These are phyloP conservation scores for Sambucus nigra DNA, from an alignment of 129 eudicot genomes.

Conservation along the genomic window DNA sequence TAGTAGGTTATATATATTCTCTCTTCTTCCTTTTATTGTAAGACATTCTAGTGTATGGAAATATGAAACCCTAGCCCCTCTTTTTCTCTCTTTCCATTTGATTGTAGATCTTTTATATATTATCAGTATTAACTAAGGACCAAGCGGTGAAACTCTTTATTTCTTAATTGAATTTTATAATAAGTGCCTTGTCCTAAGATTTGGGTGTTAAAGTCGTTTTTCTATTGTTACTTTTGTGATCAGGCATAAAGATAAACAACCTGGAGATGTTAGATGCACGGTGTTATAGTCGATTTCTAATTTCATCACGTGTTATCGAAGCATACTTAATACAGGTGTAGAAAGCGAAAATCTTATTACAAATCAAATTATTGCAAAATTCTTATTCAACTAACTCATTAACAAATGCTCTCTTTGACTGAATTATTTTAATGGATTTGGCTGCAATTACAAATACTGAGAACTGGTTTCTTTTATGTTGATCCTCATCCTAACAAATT, in stretches of 20 bases:
- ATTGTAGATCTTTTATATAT: too few species aligned
- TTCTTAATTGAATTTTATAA: too few species aligned
- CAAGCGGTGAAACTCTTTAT: too few species aligned
- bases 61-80: too few species aligned
- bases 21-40: too few species aligned
- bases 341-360: neutral
- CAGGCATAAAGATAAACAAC: conserved; percentile 79
- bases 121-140: too few species aligned
- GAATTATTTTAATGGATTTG: conserved; percentile 6
- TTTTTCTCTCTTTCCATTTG: too few species aligned
- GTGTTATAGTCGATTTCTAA: conserved; percentile 67
- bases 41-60: too few species aligned
- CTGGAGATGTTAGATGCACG: conserved; percentile 56
- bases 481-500: conserved; percentile 99
- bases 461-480: conserved; percentile 94
- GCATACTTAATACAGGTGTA: conserved; percentile 90
- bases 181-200: too few species aligned
- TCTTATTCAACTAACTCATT: neutral
- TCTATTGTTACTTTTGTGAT: conserved; percentile 10
- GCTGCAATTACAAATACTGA: conserved; percentile 50
- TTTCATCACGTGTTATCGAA: conserved; percentile 80
- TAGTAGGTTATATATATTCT: too few species aligned
- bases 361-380: neutral
- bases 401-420: neutral
- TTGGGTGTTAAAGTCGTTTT: too few species aligned